Conservation (phyloP, 1,284 basidiomycete genomes). For the Ustilago xerochloae region DNA sequence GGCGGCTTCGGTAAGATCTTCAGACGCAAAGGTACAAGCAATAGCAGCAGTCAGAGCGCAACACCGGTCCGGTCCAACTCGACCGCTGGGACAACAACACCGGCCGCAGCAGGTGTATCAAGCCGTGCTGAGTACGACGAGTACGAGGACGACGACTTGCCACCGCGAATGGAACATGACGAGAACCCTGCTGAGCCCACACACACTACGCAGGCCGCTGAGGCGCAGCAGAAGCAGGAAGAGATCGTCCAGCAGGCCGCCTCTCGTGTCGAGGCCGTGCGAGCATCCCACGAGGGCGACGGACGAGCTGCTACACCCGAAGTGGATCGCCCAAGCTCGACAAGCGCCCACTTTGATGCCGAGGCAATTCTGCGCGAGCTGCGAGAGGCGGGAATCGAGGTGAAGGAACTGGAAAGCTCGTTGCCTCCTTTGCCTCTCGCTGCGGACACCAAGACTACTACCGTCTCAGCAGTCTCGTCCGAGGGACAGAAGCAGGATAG, state of each 20-base stretch:
- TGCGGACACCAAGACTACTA: not conserved
- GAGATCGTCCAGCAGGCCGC: constrained; percentile 39
- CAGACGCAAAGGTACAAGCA: constrained; percentile 37
- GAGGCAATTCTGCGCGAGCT: constrained; percentile 62
- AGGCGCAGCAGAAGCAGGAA: constrained; percentile 35
- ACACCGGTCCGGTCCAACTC: constrained; percentile 18
- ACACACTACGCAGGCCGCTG: constrained; percentile 7
- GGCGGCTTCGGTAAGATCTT: constrained; percentile 61
- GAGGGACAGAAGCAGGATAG: not conserved
- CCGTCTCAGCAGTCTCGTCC: not conserved
- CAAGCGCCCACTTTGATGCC: constrained; percentile 53
- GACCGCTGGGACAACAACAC: constrained; percentile 9
- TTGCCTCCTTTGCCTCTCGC: constrained; percentile 55
- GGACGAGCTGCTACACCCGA: constrained; percentile 41
- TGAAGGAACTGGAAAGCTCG: constrained; percentile 59
- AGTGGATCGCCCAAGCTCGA: constrained; percentile 32
- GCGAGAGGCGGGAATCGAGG: constrained; percentile 60
- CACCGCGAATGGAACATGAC: constrained; percentile 42
- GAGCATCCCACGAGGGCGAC: constrained; percentile 24
- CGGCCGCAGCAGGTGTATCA: constrained; percentile 3
- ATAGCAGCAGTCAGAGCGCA: constrained; percentile 10
- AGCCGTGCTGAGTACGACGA: constrained; percentile 46
- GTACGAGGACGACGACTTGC: constrained; percentile 60
- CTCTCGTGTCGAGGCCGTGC: constrained; percentile 35
- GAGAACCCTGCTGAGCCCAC: not conserved